phyloP scores from a whole-genome alignment of 257 asterid genomes.

The Solanum arcanum region DNA sequence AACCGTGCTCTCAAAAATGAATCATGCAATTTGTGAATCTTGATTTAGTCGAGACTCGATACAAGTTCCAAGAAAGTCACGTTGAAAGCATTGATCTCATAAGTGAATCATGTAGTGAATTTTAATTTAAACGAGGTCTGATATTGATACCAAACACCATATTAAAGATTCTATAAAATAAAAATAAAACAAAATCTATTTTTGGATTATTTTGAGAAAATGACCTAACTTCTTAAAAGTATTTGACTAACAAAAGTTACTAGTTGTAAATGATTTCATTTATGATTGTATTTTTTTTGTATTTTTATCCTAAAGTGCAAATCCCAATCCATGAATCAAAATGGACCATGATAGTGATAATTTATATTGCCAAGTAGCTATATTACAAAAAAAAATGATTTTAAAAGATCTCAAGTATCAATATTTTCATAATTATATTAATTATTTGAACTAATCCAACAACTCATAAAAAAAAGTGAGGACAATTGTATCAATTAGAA shows the following conservation, averaged over 20 bases:
- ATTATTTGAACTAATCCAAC: background rate
- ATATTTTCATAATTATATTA: background rate
- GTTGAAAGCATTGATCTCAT: background rate
- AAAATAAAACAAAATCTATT: background rate
- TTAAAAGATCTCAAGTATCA: background rate
- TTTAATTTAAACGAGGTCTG: fast-evolving
- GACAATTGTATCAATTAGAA: background rate
- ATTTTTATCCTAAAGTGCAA: background rate
- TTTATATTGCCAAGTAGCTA: background rate
- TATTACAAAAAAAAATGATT: background rate
- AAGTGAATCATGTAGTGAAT: background rate
- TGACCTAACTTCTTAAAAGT: background rate
- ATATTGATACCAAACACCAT: background rate
- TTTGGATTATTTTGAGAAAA: background rate
- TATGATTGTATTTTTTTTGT: background rate
- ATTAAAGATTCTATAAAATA: background rate
- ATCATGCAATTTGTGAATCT: background rate
- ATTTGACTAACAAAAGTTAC: background rate
- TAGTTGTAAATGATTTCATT: background rate
- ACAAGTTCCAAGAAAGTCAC: background rate
- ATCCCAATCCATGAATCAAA: background rate
- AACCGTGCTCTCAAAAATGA: background rate
- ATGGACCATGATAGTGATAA: background rate
- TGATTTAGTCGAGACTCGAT: background rate
- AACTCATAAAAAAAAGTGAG: background rate